phyloP scores from a whole-genome alignment of 2,329 filamentous ascomycete species.

The Mycosphaerella sp. region DNA sequence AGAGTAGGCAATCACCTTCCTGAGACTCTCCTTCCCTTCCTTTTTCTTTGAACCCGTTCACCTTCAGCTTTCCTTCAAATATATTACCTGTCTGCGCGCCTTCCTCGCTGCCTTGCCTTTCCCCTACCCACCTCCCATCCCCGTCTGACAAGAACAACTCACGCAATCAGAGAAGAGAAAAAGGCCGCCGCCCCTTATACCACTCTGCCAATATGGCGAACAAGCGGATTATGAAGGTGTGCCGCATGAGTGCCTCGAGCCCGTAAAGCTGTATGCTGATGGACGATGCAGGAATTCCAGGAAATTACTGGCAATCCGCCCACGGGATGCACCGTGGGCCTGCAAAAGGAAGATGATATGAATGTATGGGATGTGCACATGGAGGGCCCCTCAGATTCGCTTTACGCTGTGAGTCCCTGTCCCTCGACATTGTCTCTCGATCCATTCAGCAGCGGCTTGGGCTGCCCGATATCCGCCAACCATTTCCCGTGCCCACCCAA shows the following conservation, averaged over 20 bases:
- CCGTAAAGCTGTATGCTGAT: no score
- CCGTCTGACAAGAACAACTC: background rate
- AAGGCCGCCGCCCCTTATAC: background rate
- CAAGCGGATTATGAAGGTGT: conserved; percentile 44
- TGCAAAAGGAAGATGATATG: conserved; percentile 58
- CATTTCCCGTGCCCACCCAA: no score
- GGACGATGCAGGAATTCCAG: conserved; percentile 49
- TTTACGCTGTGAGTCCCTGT: conserved; percentile 52
- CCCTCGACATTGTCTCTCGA: background rate
- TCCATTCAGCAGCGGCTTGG: conserved; percentile 1
- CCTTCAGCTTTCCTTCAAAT: no score
- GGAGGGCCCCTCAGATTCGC: conserved; percentile 58
- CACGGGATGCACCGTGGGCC: conserved; percentile 50
- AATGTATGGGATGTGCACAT: conserved; percentile 63
- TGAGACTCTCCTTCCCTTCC: conserved; percentile 1
- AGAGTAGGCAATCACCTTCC: background rate
- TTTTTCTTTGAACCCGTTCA: no score
- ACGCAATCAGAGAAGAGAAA: conserved; percentile 1
- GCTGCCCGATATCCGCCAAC: no score
- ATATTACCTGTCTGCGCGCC: background rate
- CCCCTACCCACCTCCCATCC: background rate
- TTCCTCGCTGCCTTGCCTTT: background rate
- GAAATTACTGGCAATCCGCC: conserved; percentile 53
- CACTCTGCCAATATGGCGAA: conserved; percentile 28
- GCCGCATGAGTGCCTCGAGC: conserved; percentile 1